Conservation (phyloP, 1,139 yeast genomes). For the Saccharomyces hybrid region DNA sequence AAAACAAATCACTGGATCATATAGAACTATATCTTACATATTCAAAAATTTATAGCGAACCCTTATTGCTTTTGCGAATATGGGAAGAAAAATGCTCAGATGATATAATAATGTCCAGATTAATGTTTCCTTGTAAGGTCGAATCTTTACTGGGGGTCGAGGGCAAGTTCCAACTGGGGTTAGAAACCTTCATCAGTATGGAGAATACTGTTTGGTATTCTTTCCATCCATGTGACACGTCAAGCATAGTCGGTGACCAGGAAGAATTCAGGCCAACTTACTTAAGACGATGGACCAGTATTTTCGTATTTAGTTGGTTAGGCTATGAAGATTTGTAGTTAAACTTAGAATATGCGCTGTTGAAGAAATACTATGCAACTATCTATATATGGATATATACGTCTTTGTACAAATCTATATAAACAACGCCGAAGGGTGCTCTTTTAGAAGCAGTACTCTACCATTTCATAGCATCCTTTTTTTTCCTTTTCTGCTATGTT, state of each 20-base stretch:
- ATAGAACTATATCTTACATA: constrained; percentile 13
- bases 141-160: constrained; percentile 3
- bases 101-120: not conserved
- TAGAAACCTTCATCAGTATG: constrained; percentile 6
- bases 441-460: not conserved
- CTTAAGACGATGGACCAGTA: constrained; percentile 22
- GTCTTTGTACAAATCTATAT: not conserved
- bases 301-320: constrained; percentile 25
- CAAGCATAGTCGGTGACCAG: constrained; percentile 18
- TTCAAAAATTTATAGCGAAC: constrained; percentile 17
- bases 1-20: constrained; percentile 3
- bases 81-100: constrained; percentile 10
- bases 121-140: constrained; percentile 6
- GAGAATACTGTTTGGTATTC: constrained; percentile 18
- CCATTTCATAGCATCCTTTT: not conserved
- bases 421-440: not conserved
- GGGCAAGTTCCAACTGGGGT: constrained; percentile 6
- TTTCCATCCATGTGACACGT: constrained; percentile 27
- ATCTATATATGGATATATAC: not conserved
- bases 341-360: not conserved
- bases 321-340: constrained; percentile 8
- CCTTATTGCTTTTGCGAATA: constrained; percentile 15
- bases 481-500: not conserved
- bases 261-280: constrained; percentile 8
- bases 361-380: not conserved